phyloP scores from a whole-genome alignment of 2,329 filamentous ascomycete species.

The Raffaelea arxii region DNA sequence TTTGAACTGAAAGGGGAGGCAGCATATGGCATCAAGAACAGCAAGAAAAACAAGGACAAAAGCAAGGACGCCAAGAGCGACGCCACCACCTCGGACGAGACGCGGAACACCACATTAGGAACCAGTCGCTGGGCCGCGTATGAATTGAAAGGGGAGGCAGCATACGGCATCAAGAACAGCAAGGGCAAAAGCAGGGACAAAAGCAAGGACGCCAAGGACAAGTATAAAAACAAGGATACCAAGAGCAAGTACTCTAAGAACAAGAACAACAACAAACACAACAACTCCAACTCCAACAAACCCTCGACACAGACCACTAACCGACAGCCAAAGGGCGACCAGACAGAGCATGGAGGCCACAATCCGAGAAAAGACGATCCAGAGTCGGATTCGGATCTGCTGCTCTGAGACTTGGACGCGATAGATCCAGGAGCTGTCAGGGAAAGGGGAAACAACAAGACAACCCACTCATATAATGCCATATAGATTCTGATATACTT shows the following conservation, averaged over 20 bases:
- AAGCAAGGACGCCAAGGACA: not conserved
- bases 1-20: not conserved
- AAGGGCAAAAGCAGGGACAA: not conserved
- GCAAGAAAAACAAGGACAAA: too few relatives aligned
- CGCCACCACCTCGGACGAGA: not conserved
- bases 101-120: not conserved
- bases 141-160: not conserved
- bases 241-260: too few relatives aligned
- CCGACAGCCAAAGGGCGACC: not conserved
- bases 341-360: not conserved
- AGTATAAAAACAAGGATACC: not conserved
- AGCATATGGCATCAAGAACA: not conserved
- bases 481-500: too few relatives aligned
- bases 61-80: not conserved
- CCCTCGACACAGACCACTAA: too few relatives aligned
- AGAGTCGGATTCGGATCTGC: not conserved
- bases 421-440: too few relatives aligned
- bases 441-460: too few relatives aligned
- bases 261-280: not conserved
- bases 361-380: not conserved
- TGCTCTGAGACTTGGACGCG: too few relatives aligned
- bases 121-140: too few relatives aligned
- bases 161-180: not conserved
- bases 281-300: not conserved
- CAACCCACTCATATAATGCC: too few relatives aligned